Percentiles rank a stretch among this genome's conserved stretches.
These are phyloP conservation scores for Fragilariopsis cylindrus DNA, from an alignment of 108 stramenopile species.

Conservation along the genomic window DNA sequence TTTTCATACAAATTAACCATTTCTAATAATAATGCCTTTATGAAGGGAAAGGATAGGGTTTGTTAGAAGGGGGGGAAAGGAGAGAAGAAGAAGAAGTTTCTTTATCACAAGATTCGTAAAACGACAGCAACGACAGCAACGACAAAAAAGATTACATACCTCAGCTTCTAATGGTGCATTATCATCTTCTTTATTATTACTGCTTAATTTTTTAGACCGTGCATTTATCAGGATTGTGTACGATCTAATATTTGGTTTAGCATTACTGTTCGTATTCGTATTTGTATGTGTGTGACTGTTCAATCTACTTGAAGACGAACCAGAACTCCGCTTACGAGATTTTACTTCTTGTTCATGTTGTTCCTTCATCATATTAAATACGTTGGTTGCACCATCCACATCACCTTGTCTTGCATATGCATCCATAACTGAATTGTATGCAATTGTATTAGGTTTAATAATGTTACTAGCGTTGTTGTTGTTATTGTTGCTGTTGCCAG, in stretches of 20 bases:
- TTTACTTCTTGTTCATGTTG: background rate
- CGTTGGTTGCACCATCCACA: slow-evolving; percentile 1
- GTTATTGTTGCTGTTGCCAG: too few relatives aligned
- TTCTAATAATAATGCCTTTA: background rate
- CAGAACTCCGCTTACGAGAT: background rate
- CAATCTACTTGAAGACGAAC: too few relatives aligned
- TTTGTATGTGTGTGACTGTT: background rate
- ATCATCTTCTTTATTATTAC: background rate
- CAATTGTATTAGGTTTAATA: background rate
- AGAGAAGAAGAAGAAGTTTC: too few relatives aligned
- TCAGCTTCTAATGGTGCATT: slow-evolving; percentile 4
- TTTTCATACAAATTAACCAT: background rate
- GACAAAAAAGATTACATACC: too few relatives aligned
- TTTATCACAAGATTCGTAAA: too few relatives aligned
- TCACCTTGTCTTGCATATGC: slow-evolving; percentile 7
- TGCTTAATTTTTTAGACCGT: background rate
- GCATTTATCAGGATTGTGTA: slow-evolving; percentile 3
- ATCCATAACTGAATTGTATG: background rate
- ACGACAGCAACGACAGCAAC: too few relatives aligned
- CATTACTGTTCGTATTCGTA: background rate
- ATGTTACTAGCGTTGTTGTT: background rate
- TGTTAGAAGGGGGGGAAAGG: too few relatives aligned
- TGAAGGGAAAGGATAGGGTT: too few relatives aligned
- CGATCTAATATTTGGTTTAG: background rate
- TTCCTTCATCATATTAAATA: slow-evolving; percentile 7